These are phyloP conservation scores for Magnusiomyces magnusii DNA, from an alignment of 1,139 yeast species.

Conservation along the genomic window DNA sequence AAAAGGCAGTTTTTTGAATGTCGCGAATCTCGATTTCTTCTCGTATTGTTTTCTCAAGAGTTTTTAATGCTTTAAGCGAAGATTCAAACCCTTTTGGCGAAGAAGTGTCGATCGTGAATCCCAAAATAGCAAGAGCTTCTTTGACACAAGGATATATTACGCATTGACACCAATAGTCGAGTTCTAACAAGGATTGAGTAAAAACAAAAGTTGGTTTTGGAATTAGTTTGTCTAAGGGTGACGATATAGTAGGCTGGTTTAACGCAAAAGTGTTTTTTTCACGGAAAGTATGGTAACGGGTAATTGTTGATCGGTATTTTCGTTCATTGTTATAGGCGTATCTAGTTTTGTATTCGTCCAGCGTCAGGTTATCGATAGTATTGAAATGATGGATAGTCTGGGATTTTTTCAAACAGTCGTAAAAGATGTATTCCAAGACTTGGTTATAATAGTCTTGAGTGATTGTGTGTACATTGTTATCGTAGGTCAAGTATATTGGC, in stretches of 20 bases:
- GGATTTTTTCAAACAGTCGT: background rate
- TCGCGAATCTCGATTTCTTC: background rate
- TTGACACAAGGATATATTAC: background rate
- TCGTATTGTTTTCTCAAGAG: background rate
- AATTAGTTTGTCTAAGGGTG: background rate
- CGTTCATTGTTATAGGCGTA: constrained; percentile 1
- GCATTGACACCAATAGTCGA: constrained; percentile 6
- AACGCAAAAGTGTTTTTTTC: constrained; percentile 2
- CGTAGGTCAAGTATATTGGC: background rate
- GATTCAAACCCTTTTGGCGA: background rate
- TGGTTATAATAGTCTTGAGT: background rate
- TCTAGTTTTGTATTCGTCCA: background rate
- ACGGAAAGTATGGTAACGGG: background rate
- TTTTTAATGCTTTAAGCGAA: background rate
- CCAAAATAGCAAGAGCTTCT: background rate
- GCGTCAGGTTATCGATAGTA: background rate
- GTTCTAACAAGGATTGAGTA: constrained; percentile 4
- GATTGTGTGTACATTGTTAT: background rate
- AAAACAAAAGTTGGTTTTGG: constrained; percentile 3
- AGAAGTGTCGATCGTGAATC: background rate
- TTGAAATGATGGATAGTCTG: background rate
- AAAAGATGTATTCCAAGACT: constrained; percentile 1
- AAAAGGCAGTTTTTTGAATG: background rate
- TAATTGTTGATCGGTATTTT: background rate
- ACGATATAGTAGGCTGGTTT: constrained; percentile 1